A percentile compares a stretch with the other conserved stretches of the same genome.
Conservation (phyloP, 2,329 filamentous ascomycete genomes). For the Fusarium kyushuense region DNA sequence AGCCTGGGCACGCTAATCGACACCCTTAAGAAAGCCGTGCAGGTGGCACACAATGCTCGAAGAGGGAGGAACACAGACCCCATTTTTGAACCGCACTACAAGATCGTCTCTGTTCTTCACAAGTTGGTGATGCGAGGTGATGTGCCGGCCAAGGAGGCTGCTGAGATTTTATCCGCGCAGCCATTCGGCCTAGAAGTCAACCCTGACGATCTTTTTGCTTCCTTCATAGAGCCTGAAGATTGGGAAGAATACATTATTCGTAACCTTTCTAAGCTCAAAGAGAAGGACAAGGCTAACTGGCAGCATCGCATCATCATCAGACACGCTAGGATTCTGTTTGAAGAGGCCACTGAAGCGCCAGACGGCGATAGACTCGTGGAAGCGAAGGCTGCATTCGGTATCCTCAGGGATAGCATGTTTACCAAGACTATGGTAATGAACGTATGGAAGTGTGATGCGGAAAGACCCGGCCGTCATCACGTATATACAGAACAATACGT, state of each 20-base stretch:
- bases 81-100: slow-evolving; percentile 92
- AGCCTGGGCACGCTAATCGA: slow-evolving; percentile 58
- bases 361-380: slow-evolving; percentile 67
- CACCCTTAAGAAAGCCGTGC: slow-evolving; percentile 64
- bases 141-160: slow-evolving; percentile 61
- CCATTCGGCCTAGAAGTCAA: slow-evolving; percentile 60
- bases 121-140: slow-evolving; percentile 76
- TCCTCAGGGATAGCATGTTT: slow-evolving; percentile 79
- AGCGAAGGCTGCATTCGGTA: slow-evolving; percentile 82
- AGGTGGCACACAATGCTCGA: slow-evolving; percentile 63
- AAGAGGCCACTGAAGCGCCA: slow-evolving; percentile 54
- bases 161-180: slow-evolving; percentile 66
- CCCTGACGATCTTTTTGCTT: slow-evolving; percentile 52
- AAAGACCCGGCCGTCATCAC: slow-evolving; percentile 85
- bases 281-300: slow-evolving; percentile 93
- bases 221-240: slow-evolving; percentile 64
- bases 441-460: slow-evolving; percentile 93
- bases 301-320: slow-evolving; percentile 91
- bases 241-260: slow-evolving; percentile 68
- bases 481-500: slow-evolving; percentile 92
- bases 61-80: slow-evolving; percentile 76
- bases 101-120: slow-evolving; percentile 83
- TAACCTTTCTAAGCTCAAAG: slow-evolving; percentile 64
- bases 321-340: slow-evolving; percentile 69
- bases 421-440: slow-evolving; percentile 96